These are phyloP conservation scores for Cyathus striatus DNA, from an alignment of 768 basidiomycete genomes.

Conservation along the genomic window DNA sequence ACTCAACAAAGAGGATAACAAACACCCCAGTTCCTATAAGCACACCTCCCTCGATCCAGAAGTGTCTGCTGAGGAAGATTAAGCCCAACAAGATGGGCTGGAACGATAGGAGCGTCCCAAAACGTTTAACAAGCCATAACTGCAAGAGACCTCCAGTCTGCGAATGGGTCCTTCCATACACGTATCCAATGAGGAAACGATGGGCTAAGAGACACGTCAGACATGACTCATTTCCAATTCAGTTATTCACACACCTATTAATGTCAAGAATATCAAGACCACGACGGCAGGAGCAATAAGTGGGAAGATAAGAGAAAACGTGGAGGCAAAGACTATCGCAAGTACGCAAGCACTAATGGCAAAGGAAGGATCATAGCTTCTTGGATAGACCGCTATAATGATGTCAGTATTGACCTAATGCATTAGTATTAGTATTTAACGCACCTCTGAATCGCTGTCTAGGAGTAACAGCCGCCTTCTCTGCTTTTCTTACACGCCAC, in stretches of 20 bases:
- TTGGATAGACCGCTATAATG: constrained; percentile 65
- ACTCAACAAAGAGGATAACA: constrained; percentile 57
- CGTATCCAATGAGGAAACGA: constrained; percentile 75
- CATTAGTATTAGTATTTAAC: constrained; percentile 3
- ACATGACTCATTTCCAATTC: no score
- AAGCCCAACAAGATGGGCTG: constrained; percentile 76
- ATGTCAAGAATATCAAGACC: constrained; percentile 56
- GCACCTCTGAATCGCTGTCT: constrained; percentile 74
- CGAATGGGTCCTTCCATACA: constrained; percentile 66
- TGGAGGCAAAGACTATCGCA: constrained; percentile 66
- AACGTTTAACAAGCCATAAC: constrained; percentile 69
- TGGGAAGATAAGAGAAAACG: constrained; percentile 73
- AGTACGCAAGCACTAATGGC: constrained; percentile 63
- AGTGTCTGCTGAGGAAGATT: constrained; percentile 56
- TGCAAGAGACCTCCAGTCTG: constrained; percentile 73
- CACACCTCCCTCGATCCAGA: constrained; percentile 72
- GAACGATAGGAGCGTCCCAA: constrained; percentile 64
- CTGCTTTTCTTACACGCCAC: constrained; percentile 49
- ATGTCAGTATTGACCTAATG: constrained; percentile 5
- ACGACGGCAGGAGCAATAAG: constrained; percentile 68
- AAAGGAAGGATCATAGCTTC: constrained; percentile 64
- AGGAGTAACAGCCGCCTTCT: constrained; percentile 64
- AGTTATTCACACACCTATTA: constrained; percentile 47
- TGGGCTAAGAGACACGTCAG: constrained; percentile 45
- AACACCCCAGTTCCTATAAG: constrained; percentile 50